A percentile compares a stretch with the other conserved stretches of the same genome.
Conservation (phyloP, 2,329 filamentous ascomycete genomes). For the Thielaviopsis ethacetica region DNA sequence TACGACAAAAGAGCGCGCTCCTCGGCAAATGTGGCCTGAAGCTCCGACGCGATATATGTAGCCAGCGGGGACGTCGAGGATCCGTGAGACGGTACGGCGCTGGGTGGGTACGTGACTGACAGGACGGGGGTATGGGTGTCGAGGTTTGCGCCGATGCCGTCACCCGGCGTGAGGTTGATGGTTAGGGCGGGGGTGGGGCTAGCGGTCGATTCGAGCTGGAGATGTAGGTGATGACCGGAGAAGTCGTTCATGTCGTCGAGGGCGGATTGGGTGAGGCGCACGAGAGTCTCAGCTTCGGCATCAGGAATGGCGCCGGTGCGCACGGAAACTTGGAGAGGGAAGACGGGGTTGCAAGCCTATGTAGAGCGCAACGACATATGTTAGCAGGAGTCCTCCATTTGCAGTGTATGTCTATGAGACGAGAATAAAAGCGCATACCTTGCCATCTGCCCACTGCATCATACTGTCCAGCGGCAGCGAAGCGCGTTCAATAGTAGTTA, state of each 20-base stretch:
- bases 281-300: slow-evolving; percentile 53
- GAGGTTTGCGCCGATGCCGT: slow-evolving; percentile 40
- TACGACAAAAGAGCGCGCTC: slow-evolving; percentile 76
- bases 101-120: slow-evolving; percentile 60
- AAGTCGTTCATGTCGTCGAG: slow-evolving; percentile 81
- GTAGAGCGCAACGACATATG: not conserved
- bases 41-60: slow-evolving; percentile 59
- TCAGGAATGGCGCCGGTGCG: slow-evolving; percentile 49
- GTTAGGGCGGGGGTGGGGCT: slow-evolving; percentile 40
- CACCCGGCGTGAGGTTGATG: slow-evolving; percentile 52
- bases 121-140: slow-evolving; percentile 55
- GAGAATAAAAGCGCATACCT: slow-evolving; percentile 34
- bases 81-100: slow-evolving; percentile 48
- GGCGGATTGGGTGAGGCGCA: slow-evolving; percentile 69
- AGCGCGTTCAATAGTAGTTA: slow-evolving; percentile 82
- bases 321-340: slow-evolving; percentile 69
- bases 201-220: slow-evolving; percentile 17
- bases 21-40: slow-evolving; percentile 67
- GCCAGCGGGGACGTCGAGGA: slow-evolving; percentile 54
- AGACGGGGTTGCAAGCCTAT: slow-evolving; percentile 74
- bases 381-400: not conserved
- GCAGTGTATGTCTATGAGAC: not conserved
- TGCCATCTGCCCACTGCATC: slow-evolving; percentile 81
- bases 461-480: slow-evolving; percentile 69
- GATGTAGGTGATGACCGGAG: slow-evolving; percentile 56